Percentiles rank a stretch among this genome's conserved stretches.
phyloP scores from a whole-genome alignment of 306 rosid species.

The Trifolium dubium region DNA sequence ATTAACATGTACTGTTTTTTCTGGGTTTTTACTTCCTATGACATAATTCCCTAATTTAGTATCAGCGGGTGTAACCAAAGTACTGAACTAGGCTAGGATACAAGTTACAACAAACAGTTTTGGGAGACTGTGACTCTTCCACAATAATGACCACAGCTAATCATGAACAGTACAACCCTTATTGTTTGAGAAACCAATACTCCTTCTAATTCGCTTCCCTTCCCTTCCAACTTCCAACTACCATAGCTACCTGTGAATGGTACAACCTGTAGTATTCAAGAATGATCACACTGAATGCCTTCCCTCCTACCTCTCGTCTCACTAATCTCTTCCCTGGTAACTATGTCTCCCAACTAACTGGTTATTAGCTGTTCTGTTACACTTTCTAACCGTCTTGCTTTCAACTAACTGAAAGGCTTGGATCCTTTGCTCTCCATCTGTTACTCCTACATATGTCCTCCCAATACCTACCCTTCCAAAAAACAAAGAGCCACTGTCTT shows the following conservation, averaged over 20 bases:
- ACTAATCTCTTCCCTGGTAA: background rate
- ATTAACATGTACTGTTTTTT: background rate
- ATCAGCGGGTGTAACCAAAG: constrained; percentile 16
- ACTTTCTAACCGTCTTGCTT: background rate
- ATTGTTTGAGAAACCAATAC: background rate
- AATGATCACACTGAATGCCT: background rate
- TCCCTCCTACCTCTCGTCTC: background rate
- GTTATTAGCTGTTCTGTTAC: background rate
- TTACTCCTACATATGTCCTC: background rate
- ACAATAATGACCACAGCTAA: background rate
- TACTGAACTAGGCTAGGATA: background rate
- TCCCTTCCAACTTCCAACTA: background rate
- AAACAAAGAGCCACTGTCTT: too few relatives aligned
- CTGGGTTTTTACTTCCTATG: background rate
- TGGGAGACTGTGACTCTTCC: background rate
- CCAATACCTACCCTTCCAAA: too few relatives aligned
- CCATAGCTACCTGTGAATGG: background rate
- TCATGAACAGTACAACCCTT: background rate
- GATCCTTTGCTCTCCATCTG: constrained; percentile 1
- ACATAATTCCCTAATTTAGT: background rate
- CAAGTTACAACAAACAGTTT: background rate
- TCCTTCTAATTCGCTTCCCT: background rate
- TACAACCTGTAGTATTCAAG: too few relatives aligned
- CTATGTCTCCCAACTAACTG: background rate
- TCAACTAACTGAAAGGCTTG: background rate